phyloP scores from a whole-genome alignment of 208 protist genomes.

The Crithidia fasciculata region DNA sequence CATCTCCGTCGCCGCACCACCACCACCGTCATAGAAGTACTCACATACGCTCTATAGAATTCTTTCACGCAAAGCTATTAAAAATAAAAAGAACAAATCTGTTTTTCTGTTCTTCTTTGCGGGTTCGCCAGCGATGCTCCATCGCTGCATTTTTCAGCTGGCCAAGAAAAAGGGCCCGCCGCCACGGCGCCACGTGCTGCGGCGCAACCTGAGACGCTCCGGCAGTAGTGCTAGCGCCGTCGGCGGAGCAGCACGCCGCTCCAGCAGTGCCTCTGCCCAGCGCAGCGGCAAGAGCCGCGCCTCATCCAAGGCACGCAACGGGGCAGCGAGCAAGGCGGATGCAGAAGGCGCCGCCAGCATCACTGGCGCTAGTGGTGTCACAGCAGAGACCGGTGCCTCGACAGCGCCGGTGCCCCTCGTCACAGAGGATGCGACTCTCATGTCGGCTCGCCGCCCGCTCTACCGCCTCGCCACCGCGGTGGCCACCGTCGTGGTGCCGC shows the following conservation, averaged over 20 bases:
- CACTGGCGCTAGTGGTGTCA: background rate
- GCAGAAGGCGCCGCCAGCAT: background rate
- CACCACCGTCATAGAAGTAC: too few relatives aligned
- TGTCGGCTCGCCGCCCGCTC: conserved; percentile 27
- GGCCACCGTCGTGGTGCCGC: conserved; percentile 81
- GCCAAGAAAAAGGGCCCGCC: conserved; percentile 20
- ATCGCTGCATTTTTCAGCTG: conserved; percentile 17
- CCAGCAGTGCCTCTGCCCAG: background rate
- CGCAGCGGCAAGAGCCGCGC: conserved; percentile 1
- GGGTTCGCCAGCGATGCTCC: conserved; percentile 7
- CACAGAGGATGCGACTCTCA: conserved; percentile 4
- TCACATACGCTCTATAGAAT: too few relatives aligned
- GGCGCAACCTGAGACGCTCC: conserved; percentile 21
- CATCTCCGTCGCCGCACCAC: too few relatives aligned
- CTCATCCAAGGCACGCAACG: background rate
- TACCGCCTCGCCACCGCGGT: conserved; percentile 85
- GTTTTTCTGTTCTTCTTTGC: background rate
- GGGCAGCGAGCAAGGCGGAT: background rate
- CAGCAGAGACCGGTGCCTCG: background rate
- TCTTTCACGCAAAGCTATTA: too few relatives aligned
- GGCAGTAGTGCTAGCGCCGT: conserved; percentile 13
- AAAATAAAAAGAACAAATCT: background rate
- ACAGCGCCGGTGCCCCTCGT: background rate
- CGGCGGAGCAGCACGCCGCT: background rate
- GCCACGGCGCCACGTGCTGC: conserved; percentile 25